Evolutionary conservation across 345 rosid genomes (phyloP), one percentile per base, ranked within the genome.

Genomic region (Moringa oleifera): DNA sequence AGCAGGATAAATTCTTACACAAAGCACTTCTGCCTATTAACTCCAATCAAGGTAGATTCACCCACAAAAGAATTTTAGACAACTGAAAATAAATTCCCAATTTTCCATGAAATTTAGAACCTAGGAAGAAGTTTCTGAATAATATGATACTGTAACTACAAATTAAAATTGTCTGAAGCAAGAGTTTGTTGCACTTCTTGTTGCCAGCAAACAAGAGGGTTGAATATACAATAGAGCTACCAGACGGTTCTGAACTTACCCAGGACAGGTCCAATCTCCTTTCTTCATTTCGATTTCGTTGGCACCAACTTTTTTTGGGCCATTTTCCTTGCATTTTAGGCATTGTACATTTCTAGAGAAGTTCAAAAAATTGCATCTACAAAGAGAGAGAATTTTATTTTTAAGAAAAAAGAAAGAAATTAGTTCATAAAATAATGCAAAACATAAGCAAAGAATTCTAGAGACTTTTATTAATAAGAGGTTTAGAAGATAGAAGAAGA

Each of bases 231-330:
- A 58, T 20, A 53, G 25, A 47, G 51, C 54, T 51, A 31, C 24
- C 31, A 54, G 21, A 47, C 18, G 21, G 53, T 12, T 57, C 54
- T 51, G 55, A 68, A 75, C 95, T 75, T 73, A 89, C 95, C 73
- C 68, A 17, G 83, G 55, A 75, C 98, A 92, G 65, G 62, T 67
- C 97, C 98, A 93, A 51, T 88, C 94, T 57, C 91, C 94, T 68
- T 77, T 79, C 85, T 85, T 86, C 83, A 77, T 81, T 67, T 72
- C 72, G 0, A 68, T 70, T 21, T 74, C 83, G 62, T 65, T 68
- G 25, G 73, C 73, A 24, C 68, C 74, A 45, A 54, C 73, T 72
- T 75, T 73, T 61, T 66, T 68, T 50, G 94, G 91, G 18, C 89
- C 83, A 62, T 65, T 77, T 61, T 79, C 77, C 64, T 69, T 79